A percentile compares a stretch with the other conserved stretches of the same genome.
phyloP scores from a whole-genome alignment of 2,329 filamentous ascomycete genomes.

The Monosporascus sp. region DNA sequence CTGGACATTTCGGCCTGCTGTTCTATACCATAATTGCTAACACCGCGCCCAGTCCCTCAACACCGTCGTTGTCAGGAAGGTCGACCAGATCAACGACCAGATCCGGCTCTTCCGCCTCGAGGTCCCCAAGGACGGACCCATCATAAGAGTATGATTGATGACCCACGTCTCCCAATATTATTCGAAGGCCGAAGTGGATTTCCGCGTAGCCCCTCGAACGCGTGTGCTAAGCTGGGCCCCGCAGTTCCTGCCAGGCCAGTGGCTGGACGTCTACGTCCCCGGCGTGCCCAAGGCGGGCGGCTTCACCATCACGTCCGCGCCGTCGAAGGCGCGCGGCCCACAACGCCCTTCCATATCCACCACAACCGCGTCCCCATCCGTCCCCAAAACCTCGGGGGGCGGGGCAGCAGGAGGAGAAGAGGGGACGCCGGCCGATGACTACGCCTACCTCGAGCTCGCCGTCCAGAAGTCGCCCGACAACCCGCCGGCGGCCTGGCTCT shows the following conservation, averaged over 20 bases:
- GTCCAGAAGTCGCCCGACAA: conserved; percentile 68
- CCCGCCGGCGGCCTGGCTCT: conserved; percentile 72
- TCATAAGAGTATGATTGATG: conserved; percentile 39
- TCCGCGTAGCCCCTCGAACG: too few relatives aligned
- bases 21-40: background rate
- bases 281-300: conserved; percentile 66
- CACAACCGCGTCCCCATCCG: conserved; percentile 11
- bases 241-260: conserved; percentile 78
- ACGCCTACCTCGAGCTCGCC: conserved; percentile 66
- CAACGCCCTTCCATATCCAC: background rate
- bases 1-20: background rate
- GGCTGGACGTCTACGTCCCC: conserved; percentile 79
- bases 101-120: conserved; percentile 65
- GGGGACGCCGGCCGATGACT: background rate
- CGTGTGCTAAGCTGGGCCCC: conserved; percentile 8
- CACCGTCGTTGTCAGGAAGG: conserved; percentile 52
- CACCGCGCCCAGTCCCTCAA: conserved; percentile 43
- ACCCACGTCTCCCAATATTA: too few relatives aligned
- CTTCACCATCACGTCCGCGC: conserved; percentile 81
- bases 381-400: background rate
- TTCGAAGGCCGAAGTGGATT: too few relatives aligned
- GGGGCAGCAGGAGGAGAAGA: background rate
- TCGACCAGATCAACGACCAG: conserved; percentile 60
- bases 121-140: conserved; percentile 41
- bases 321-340: conserved; percentile 42